phyloP scores from a whole-genome alignment of 83 land plant genomes.

The Diphasiastrum complanatum region DNA sequence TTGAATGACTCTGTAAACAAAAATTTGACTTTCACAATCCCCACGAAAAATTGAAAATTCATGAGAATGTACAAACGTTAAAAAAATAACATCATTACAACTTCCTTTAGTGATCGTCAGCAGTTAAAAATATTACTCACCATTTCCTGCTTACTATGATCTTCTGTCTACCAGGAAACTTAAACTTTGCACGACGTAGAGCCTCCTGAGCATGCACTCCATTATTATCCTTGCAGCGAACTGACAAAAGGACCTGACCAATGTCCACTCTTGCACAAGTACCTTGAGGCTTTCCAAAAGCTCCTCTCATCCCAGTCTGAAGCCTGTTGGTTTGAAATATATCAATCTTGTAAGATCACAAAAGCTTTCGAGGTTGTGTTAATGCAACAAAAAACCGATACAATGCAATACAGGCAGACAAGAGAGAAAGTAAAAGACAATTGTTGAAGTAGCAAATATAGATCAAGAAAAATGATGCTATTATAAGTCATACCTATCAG shows the following conservation, averaged over 20 bases:
- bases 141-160: constrained; percentile 80
- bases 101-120: too few relatives aligned
- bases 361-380: too few relatives aligned
- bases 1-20: too few relatives aligned
- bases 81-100: too few relatives aligned
- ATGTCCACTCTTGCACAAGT: constrained; percentile 73
- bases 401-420: too few relatives aligned
- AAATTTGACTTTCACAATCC: neutral
- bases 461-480: neutral
- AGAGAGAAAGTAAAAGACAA: neutral
- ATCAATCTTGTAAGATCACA: too few relatives aligned
- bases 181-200: constrained; percentile 68
- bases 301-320: constrained; percentile 88
- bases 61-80: neutral
- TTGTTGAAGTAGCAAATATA: neutral
- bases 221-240: constrained; percentile 71
- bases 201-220: constrained; percentile 72
- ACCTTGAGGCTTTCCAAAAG: constrained; percentile 80
- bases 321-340: too few relatives aligned
- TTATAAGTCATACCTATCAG: constrained; percentile 40
- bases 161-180: constrained; percentile 83
- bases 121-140: too few relatives aligned
- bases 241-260: constrained; percentile 72
- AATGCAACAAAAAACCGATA: too few relatives aligned
- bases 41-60: neutral